Base-by-base conservation (phyloP, 768 basidiomycete genomes). In the Phallus indusiatus region DNA sequence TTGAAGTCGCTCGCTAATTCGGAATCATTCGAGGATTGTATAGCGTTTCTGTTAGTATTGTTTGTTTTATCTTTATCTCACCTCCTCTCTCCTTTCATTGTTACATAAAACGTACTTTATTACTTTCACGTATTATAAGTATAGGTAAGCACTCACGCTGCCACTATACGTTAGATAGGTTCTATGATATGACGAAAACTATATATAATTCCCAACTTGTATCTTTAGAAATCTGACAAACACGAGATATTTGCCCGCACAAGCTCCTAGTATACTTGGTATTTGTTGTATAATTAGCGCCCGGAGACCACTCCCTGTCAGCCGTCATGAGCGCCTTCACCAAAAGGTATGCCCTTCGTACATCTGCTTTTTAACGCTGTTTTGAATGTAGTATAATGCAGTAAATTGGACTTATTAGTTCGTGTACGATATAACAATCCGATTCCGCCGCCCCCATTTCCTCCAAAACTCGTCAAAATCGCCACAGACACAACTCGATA, bases 361-460 rank as follows among this genome's bases (percentile, higher is more conserved):
- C n/a, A 22, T 14, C 12, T 18, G 22, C 14, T n/a, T 24, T 35
- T 14, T 20, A 34, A 11, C 9, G 34, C 11, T 18, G 22, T 16
- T 50, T 20, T 10, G 6, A 12, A 18, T n/a, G n/a, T 18, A 28
- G 18, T 42, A 8, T 37, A 73, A 69, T 64, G 72, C 76, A 77
- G 82, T 65, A 94, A 93, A 73, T 79, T 94, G 53, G 94, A 97
- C 71, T 82, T 99, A 24, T 78, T 97, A 55, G 90, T 95, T 53
- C 85, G 92, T 56, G 93, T 95, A 35, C 87, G 95, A 12, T 98
- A 94, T 71, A 81, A 85, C 46, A 96, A 98, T 72, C 94, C 94
- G 2, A 81, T 99, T 2, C 95, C 95, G 1, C 78, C 93, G 12
- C 96, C 96, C 33, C 93, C 96, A 78, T 97, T 90, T 77, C 96